Percentiles rank a stretch among this genome's conserved stretches.
phyloP scores from a whole-genome alignment of 108 stramenopile genomes.

The Fistulifera solaris region DNA sequence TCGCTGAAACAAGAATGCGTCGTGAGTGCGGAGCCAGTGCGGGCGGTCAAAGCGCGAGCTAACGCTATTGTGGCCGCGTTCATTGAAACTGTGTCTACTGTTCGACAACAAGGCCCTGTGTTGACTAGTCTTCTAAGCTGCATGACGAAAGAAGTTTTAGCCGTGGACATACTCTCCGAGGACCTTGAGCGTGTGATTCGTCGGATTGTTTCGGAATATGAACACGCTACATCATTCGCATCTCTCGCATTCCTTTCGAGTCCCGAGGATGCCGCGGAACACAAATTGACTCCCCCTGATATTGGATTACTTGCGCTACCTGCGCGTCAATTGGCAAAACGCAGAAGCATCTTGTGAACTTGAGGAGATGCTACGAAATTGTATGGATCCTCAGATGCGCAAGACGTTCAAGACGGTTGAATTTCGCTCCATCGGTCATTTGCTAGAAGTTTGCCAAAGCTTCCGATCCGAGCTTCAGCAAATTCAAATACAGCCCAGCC shows the following conservation, averaged over 20 bases:
- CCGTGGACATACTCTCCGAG: conserved; percentile 55
- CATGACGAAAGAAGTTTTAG: conserved; percentile 66
- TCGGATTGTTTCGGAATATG: conserved; percentile 65
- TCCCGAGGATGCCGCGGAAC: conserved; percentile 66
- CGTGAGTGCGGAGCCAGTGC: conserved; percentile 59
- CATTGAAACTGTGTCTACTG: conserved; percentile 41
- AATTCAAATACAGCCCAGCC: conserved; percentile 50
- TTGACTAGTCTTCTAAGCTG: conserved; percentile 49
- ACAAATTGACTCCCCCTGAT: conserved; percentile 53
- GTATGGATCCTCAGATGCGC: conserved; percentile 50
- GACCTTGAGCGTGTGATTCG: conserved; percentile 46
- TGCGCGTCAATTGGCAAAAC: conserved; percentile 47
- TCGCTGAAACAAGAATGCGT: conserved; percentile 55
- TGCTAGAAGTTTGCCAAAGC: conserved; percentile 70
- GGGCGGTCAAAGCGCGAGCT: conserved; percentile 51
- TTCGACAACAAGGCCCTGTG: conserved; percentile 41
- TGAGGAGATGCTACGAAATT: conserved; percentile 50
- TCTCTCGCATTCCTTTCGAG: conserved; percentile 77
- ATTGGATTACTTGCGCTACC: conserved; percentile 50
- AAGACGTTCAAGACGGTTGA: conserved; percentile 62
- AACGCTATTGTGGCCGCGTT: conserved; percentile 42
- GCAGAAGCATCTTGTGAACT: conserved; percentile 54
- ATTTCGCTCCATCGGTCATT: conserved; percentile 72
- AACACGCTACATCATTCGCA: conserved; percentile 74
- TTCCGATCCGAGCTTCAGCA: conserved; percentile 48